Percentiles rank a stretch among this genome's conserved stretches.
Conservation (phyloP, 805 yeast genomes). For the Debaryomyces prosopidis region DNA sequence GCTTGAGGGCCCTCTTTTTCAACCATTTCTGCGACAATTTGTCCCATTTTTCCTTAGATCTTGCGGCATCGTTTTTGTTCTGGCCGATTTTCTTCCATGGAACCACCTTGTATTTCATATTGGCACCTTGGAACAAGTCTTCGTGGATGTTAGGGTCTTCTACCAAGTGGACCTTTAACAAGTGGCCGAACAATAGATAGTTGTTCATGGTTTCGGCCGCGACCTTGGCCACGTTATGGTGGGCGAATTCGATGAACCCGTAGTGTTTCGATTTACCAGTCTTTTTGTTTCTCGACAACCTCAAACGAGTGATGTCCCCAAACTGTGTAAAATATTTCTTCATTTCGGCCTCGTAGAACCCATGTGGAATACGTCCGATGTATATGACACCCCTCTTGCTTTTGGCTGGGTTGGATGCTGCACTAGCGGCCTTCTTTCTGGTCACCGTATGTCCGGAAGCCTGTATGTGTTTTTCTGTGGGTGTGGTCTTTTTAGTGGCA, state of each 20-base stretch:
- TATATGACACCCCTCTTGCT: slow-evolving; percentile 68
- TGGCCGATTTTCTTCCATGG: slow-evolving; percentile 61
- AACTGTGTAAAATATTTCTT: slow-evolving; percentile 84
- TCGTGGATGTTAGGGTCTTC: slow-evolving; percentile 59
- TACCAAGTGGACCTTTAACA: slow-evolving; percentile 59
- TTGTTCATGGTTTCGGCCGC: slow-evolving; percentile 97
- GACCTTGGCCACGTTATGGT: slow-evolving; percentile 72
- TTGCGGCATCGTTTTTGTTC: slow-evolving; percentile 56
- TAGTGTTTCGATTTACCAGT: slow-evolving; percentile 91
- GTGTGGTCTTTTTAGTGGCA: slow-evolving; percentile 3
- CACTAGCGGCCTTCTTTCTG: slow-evolving; percentile 17
- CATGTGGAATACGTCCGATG: slow-evolving; percentile 90
- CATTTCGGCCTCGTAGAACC: slow-evolving; percentile 82
- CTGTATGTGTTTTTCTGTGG: slow-evolving; percentile 2
- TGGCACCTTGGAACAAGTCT: slow-evolving; percentile 57
- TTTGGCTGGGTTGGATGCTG: slow-evolving; percentile 7
- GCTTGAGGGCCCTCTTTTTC: slow-evolving; percentile 42
- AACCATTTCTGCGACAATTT: slow-evolving; percentile 49
- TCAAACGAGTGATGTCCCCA: slow-evolving; percentile 77
- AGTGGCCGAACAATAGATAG: slow-evolving; percentile 84
- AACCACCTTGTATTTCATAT: slow-evolving; percentile 53
- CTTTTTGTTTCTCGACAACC: slow-evolving; percentile 84
- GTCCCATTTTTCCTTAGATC: slow-evolving; percentile 57
- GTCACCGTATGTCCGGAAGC: slow-evolving; percentile 19
- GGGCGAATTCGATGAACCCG: slow-evolving; percentile 83